These are phyloP conservation scores for Trichoderma virens DNA, from an alignment of 495 filamentous ascomycete genomes.

Conservation along the genomic window DNA sequence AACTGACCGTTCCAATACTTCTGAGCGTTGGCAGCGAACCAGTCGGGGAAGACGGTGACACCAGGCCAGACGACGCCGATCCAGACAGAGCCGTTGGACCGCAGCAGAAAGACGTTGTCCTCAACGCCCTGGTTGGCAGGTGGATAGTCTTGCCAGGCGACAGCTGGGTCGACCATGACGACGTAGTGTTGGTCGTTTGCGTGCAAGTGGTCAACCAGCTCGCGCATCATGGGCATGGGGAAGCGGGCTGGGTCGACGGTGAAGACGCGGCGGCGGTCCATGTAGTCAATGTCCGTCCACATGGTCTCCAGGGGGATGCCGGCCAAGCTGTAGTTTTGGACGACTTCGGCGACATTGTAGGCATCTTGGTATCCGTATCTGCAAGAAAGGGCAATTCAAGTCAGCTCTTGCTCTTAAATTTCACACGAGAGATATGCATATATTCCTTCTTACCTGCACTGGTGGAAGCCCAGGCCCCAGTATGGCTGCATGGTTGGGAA, in stretches of 20 bases:
- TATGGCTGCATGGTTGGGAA: conserved; percentile 74
- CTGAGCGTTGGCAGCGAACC: conserved; percentile 63
- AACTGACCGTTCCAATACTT: conserved; percentile 73
- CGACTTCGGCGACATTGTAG: conserved; percentile 69
- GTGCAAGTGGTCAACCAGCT: conserved; percentile 65
- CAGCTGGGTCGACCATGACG: conserved; percentile 82
- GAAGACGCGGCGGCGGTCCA: conserved; percentile 60
- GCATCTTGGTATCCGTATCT: conserved; percentile 72
- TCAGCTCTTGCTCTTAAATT: conserved; percentile 34
- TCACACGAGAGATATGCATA: not conserved
- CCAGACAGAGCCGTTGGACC: conserved; percentile 58
- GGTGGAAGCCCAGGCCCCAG: conserved; percentile 78
- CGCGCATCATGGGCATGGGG: conserved; percentile 57
- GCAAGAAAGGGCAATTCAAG: not conserved
- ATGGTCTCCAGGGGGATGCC: conserved; percentile 77
- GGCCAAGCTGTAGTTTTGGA: conserved; percentile 70
- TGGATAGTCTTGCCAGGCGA: conserved; percentile 60
- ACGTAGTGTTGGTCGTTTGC: conserved; percentile 69
- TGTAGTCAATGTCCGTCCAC: conserved; percentile 88
- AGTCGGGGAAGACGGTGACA: conserved; percentile 72
- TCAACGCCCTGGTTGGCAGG: conserved; percentile 56
- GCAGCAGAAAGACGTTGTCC: conserved; percentile 57
- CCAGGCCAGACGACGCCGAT: conserved; percentile 84
- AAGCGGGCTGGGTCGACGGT: conserved; percentile 68
- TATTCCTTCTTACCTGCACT: conserved; percentile 40